A percentile compares a stretch with the other conserved stretches of the same genome.
These are phyloP conservation scores for Alternaria conjuncta DNA, from an alignment of 2,329 filamentous ascomycete genomes.

Conservation along the genomic window DNA sequence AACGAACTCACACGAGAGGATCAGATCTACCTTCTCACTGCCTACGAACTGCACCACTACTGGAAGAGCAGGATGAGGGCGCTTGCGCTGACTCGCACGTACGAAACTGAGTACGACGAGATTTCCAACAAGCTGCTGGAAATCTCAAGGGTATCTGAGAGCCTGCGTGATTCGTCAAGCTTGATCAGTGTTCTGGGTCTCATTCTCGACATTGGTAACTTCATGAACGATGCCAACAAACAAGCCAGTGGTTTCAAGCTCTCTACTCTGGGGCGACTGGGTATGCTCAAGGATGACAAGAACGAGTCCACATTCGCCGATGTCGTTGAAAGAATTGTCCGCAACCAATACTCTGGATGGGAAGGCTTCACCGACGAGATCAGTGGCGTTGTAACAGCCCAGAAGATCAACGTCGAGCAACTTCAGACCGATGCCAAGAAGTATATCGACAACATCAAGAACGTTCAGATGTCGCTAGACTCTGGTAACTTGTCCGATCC, in stretches of 20 bases:
- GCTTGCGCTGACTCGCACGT: slow-evolving; percentile 80
- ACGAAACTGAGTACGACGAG: slow-evolving; percentile 89
- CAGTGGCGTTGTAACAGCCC: slow-evolving; percentile 73
- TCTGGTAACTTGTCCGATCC: slow-evolving; percentile 93
- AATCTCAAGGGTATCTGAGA: slow-evolving; percentile 86
- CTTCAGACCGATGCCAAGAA: slow-evolving; percentile 84
- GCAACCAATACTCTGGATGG: slow-evolving; percentile 96
- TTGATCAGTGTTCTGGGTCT: slow-evolving; percentile 95
- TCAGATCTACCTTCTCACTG: slow-evolving; percentile 91
- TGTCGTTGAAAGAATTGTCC: slow-evolving; percentile 93
- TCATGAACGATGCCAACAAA: slow-evolving; percentile 99
- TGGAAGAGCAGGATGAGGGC: slow-evolving; percentile 98
- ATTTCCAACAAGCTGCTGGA: slow-evolving; percentile 84
- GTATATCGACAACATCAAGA: slow-evolving; percentile 94
- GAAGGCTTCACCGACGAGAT: slow-evolving; percentile 89
- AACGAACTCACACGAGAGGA: slow-evolving; percentile 89
- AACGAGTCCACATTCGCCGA: slow-evolving; percentile 97
- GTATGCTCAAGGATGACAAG: slow-evolving; percentile 99
- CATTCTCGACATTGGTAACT: slow-evolving; percentile 98
- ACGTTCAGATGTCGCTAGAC: slow-evolving; percentile 90
- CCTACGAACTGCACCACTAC: slow-evolving; percentile 94
- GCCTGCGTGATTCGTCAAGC: slow-evolving; percentile 86
- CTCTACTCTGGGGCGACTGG: slow-evolving; percentile 86
- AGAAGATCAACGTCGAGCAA: slow-evolving; percentile 96
- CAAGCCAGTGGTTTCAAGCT: slow-evolving; percentile 98